Evolutionary conservation across 2,329 filamentous ascomycete species (phyloP).

Genomic region (Ascomycota sp.): DNA sequence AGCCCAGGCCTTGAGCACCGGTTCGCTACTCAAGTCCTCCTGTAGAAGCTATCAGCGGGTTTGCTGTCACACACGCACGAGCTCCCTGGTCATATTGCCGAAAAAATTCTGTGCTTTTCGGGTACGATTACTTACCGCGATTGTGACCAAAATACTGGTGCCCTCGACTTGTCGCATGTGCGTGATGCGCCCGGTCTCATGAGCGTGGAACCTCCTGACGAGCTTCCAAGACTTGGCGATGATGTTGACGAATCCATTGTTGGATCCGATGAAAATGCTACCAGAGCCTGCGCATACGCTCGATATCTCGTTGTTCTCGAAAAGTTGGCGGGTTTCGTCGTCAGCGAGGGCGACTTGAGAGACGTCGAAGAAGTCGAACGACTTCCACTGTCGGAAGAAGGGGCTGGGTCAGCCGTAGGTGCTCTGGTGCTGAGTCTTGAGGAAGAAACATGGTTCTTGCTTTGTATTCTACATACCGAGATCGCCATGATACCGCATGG

Average conservation of each 20-base stretch:
- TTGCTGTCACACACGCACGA: no score
- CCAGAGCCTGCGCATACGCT: constrained; percentile 71
- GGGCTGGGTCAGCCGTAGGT: no score
- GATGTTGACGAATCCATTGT: constrained; percentile 70
- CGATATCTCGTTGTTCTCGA: constrained; percentile 65
- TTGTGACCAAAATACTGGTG: constrained; percentile 65
- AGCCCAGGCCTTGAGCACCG: constrained; percentile 90
- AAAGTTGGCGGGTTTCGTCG: constrained; percentile 53
- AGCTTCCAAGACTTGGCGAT: constrained; percentile 74
- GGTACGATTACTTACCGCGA: constrained; percentile 28
- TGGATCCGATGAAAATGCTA: constrained; percentile 70
- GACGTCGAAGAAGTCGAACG: constrained; percentile 98
- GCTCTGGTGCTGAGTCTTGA: neutral
- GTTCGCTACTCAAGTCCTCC: constrained; percentile 74
- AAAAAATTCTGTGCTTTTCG: neutral
- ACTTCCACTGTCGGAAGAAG: constrained; percentile 55
- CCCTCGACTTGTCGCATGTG: constrained; percentile 83
- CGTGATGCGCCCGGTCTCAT: constrained; percentile 59
- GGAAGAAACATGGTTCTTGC: neutral
- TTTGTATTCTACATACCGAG: constrained; percentile 3
- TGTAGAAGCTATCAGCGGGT: constrained; percentile 9
- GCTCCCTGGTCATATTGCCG: no score
- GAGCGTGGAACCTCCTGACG: constrained; percentile 64
- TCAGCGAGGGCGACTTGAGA: constrained; percentile 59
- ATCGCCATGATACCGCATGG: constrained; percentile 7